A percentile compares a stretch with the other conserved stretches of the same genome.
Conservation (phyloP, 2,329 filamentous ascomycete genomes). For the Chrysoporthe puriensis region DNA sequence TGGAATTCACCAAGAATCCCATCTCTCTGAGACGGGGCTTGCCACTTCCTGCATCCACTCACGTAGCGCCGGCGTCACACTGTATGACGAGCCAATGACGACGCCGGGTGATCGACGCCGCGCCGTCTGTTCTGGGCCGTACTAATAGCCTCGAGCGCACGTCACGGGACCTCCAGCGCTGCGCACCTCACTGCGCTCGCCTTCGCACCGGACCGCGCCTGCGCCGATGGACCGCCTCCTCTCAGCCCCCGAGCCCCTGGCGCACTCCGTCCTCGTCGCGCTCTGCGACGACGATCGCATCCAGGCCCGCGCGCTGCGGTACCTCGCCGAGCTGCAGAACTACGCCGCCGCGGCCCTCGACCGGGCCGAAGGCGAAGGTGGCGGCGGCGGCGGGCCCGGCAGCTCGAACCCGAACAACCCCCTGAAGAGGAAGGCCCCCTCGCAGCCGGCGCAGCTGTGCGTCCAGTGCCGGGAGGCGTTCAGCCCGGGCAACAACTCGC, state of each 20-base stretch:
- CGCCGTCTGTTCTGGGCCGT: not conserved
- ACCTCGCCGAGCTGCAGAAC: conserved; percentile 24
- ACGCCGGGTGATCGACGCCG: not conserved
- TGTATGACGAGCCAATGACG: conserved; percentile 1
- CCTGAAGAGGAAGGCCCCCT: conserved; percentile 17
- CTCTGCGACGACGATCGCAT: conserved; percentile 24
- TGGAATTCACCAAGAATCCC: not conserved
- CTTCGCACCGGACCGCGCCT: not conserved
- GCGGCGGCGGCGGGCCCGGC: not conserved
- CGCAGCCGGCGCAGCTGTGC: conserved; percentile 21
- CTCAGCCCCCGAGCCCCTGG: conserved; percentile 17
- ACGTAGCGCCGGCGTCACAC: not conserved
- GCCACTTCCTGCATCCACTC: not conserved
- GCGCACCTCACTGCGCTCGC: no score
- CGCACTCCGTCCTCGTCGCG: conserved; percentile 25
- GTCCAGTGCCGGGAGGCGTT: conserved; percentile 23
- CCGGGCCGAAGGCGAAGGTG: not conserved
- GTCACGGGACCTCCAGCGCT: no score
- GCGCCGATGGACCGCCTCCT: conserved; percentile 23
- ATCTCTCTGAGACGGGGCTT: not conserved
- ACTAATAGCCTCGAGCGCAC: not conserved
- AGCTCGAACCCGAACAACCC: not conserved
- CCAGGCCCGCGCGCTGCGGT: conserved; percentile 18
- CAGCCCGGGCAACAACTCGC: conserved; percentile 11
- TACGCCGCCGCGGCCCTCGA: conserved; percentile 1